Evolutionary conservation across 139 green algal species (phyloP).

Genomic region (Desmodesmus armatus): DNA sequence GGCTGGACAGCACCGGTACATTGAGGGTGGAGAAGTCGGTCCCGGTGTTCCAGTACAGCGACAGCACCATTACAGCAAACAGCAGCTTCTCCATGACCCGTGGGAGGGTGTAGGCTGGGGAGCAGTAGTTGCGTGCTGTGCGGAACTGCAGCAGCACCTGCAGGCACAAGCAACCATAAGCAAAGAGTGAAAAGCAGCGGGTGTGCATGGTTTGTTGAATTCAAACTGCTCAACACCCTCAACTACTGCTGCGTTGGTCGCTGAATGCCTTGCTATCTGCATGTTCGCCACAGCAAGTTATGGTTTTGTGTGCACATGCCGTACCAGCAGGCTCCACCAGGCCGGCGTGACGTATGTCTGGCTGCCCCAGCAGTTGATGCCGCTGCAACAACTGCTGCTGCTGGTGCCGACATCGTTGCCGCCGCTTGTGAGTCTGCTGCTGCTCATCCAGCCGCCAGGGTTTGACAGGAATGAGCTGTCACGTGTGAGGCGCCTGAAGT

Average conservation of each 20-base stretch:
- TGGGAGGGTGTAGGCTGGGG: conserved; percentile 71
- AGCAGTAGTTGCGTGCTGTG: conserved; percentile 73
- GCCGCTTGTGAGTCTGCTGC: background rate
- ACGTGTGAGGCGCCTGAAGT: too few relatives aligned
- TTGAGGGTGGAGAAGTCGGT: conserved; percentile 38
- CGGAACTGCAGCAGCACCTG: conserved; percentile 74
- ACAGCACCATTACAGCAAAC: conserved; percentile 38
- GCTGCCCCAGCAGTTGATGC: conserved; percentile 19
- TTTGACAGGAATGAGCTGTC: too few relatives aligned
- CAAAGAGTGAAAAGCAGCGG: too few relatives aligned
- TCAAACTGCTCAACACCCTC: too few relatives aligned
- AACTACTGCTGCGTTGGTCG: too few relatives aligned
- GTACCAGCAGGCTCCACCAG: conserved; percentile 72
- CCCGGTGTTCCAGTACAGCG: conserved; percentile 35
- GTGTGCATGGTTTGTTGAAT: too few relatives aligned
- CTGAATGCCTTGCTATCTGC: too few relatives aligned
- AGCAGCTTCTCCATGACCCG: conserved; percentile 80
- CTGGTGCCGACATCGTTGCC: background rate
- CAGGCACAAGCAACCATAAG: too few relatives aligned
- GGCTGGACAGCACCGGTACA: conserved; percentile 26
- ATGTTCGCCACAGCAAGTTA: background rate
- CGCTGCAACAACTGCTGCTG: conserved; percentile 1
- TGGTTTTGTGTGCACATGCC: background rate
- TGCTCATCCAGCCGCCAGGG: conserved; percentile 5
- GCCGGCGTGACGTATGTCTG: conserved; percentile 68